Percentiles rank a stretch among this genome's conserved stretches.
Conservation (phyloP, 352 stramenopile genomes). For the Pythium rhizo-oryzae region DNA sequence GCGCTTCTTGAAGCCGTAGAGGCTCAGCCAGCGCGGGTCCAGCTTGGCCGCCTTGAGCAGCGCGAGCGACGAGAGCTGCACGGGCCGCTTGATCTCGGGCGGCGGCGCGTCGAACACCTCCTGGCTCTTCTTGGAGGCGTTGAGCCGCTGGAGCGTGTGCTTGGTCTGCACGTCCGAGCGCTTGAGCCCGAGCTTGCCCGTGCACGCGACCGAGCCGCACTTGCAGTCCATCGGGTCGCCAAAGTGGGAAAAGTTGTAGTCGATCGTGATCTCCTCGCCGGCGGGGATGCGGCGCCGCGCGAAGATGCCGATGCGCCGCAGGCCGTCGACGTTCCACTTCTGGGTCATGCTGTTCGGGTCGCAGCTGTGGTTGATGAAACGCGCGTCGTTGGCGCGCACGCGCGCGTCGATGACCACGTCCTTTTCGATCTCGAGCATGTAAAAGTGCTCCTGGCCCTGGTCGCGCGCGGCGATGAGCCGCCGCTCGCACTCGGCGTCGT, state of each 20-base stretch:
- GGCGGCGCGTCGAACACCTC: slow-evolving; percentile 33
- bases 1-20: slow-evolving; percentile 65
- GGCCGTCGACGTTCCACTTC: slow-evolving; percentile 89
- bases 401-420: slow-evolving; percentile 87
- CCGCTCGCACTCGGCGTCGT: slow-evolving; percentile 79
- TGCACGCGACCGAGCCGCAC: slow-evolving; percentile 72
- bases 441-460: slow-evolving; percentile 75
- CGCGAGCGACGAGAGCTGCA: slow-evolving; percentile 69
- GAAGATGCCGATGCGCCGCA: slow-evolving; percentile 83
- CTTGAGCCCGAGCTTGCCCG: slow-evolving; percentile 76
- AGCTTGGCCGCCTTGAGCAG: slow-evolving; percentile 78
- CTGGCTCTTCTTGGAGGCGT: slow-evolving; percentile 25
- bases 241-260: slow-evolving; percentile 89
- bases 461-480: slow-evolving; percentile 57
- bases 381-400: slow-evolving; percentile 92
- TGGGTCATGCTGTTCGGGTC: slow-evolving; percentile 95
- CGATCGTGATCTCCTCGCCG: slow-evolving; percentile 81
- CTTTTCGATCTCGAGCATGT: slow-evolving; percentile 89
- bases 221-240: slow-evolving; percentile 76
- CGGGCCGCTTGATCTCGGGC: slow-evolving; percentile 64
- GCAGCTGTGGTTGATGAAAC: too few relatives aligned
- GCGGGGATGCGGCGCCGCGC: slow-evolving; percentile 55
- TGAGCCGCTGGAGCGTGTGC: slow-evolving; percentile 8
- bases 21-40: slow-evolving; percentile 59
- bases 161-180: slow-evolving; percentile 43